A percentile compares a stretch with the other conserved stretches of the same genome.
phyloP scores from a whole-genome alignment of 306 rosid genomes.

The Quercus berberidifolia region DNA sequence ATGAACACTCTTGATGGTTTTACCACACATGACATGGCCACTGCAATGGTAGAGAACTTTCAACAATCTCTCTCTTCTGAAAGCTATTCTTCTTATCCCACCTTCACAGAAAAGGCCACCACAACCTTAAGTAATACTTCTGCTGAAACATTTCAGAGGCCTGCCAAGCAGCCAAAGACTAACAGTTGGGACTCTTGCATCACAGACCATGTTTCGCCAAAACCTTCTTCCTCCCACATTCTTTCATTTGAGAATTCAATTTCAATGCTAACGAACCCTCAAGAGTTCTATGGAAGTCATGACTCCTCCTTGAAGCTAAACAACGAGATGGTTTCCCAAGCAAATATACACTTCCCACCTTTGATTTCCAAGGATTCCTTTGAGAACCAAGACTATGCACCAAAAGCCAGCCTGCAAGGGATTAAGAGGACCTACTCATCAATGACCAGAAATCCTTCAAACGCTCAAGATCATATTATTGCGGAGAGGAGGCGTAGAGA shows the following conservation, averaged over 20 bases:
- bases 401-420: constrained; percentile 17
- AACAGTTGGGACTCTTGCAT: constrained; percentile 23
- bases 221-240: constrained; percentile 43
- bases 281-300: constrained; percentile 14
- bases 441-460: constrained; percentile 26
- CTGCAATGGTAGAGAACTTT: constrained; percentile 20
- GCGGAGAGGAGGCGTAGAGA: constrained; percentile 82
- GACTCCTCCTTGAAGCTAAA: constrained; percentile 21
- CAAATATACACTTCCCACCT: constrained; percentile 23
- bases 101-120: constrained; percentile 10
- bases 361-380: constrained; percentile 19
- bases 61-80: constrained; percentile 40
- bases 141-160: constrained; percentile 31
- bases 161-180: constrained; percentile 25
- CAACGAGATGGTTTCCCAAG: constrained; percentile 23
- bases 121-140: constrained; percentile 32
- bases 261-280: constrained; percentile 11
- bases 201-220: constrained; percentile 21
- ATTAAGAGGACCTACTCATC: constrained; percentile 31
- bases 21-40: constrained; percentile 32
- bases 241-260: constrained; percentile 52
- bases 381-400: constrained; percentile 10
- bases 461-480: constrained; percentile 67
- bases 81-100: constrained; percentile 30
- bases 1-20: constrained; percentile 28